Percentiles rank a stretch among this genome's conserved stretches.
Evolutionary conservation across 768 basidiomycete species (phyloP).

Genomic region (Tricholomella constricta): DNA sequence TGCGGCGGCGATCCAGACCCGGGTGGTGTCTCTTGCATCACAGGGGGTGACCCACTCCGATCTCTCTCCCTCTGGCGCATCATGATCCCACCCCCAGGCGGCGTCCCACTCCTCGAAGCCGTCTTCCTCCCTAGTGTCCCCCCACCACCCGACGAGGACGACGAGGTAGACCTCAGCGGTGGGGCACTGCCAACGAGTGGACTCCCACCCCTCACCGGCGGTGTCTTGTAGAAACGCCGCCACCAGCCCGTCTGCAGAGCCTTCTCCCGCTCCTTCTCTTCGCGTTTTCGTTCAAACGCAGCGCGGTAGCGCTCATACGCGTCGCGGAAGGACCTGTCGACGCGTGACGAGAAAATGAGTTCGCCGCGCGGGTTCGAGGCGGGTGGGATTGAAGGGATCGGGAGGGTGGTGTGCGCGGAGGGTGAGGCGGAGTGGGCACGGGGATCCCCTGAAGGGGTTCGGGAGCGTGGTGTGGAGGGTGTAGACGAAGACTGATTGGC

Average conservation of each 20-base stretch:
- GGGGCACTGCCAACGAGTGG: conserved; percentile 10
- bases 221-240: conserved; percentile 29
- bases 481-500: conserved; percentile 29
- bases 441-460: conserved; percentile 38
- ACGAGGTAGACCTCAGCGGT: conserved; percentile 27
- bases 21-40: conserved; percentile 2
- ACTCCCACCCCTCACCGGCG: conserved; percentile 1
- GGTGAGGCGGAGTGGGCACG: conserved; percentile 33
- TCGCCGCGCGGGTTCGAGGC: conserved; percentile 91
- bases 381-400: conserved; percentile 85
- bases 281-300: conserved; percentile 79
- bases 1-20: not conserved
- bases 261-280: conserved; percentile 63
- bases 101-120: conserved; percentile 38
- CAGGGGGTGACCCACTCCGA: conserved; percentile 19
- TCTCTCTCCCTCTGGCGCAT: conserved; percentile 30
- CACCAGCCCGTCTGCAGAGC: conserved; percentile 39
- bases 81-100: conserved; percentile 29
- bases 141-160: conserved; percentile 19
- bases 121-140: conserved; percentile 19
- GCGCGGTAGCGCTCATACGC: conserved; percentile 90
- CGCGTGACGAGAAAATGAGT: conserved; percentile 91
- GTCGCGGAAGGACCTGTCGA: conserved; percentile 82
- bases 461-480: conserved; percentile 30
- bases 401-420: conserved; percentile 44